A percentile compares a stretch with the other conserved stretches of the same genome.
Evolutionary conservation across 164 flowering plant genomes (phyloP).

Genomic region (Taxillus chinensis): DNA sequence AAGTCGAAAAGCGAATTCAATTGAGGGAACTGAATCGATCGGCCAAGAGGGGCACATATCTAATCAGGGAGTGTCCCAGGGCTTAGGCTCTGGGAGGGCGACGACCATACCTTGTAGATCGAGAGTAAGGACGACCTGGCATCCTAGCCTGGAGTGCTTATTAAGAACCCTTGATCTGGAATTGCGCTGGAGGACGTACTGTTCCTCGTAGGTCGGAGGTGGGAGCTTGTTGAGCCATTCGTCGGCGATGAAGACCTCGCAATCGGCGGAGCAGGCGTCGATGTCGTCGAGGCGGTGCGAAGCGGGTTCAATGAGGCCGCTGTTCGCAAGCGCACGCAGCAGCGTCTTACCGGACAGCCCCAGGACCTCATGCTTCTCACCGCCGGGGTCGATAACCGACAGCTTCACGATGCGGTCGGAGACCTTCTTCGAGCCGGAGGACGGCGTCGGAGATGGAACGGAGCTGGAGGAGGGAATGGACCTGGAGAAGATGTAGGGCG

Average conservation of each 20-base stretch:
- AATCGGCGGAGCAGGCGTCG: constrained; percentile 96
- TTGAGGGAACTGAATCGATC: neutral
- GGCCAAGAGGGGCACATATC: no score
- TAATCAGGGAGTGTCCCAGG: constrained; percentile 78
- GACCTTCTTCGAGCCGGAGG: constrained; percentile 43
- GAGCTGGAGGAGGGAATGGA: constrained; percentile 16
- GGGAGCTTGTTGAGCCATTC: constrained; percentile 93
- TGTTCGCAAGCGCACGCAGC: constrained; percentile 54
- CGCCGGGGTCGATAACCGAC: constrained; percentile 68
- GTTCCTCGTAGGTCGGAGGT: constrained; percentile 63
- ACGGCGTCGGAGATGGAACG: constrained; percentile 8
- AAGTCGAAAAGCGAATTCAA: neutral
- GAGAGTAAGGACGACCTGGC: constrained; percentile 68
- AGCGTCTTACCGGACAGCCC: constrained; percentile 89
- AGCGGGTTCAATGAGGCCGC: constrained; percentile 79
- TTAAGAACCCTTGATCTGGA: constrained; percentile 55
- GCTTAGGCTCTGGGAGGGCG: constrained; percentile 89
- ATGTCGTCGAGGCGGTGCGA: constrained; percentile 89
- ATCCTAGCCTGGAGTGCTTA: constrained; percentile 83
- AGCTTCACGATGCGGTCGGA: constrained; percentile 85
- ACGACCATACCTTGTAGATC: constrained; percentile 96
- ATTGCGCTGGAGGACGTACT: constrained; percentile 58
- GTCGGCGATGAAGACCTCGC: constrained; percentile 89
- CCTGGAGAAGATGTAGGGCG: constrained; percentile 20
- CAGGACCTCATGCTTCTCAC: constrained; percentile 56